Evolutionary conservation across 2,329 filamentous ascomycete species (phyloP).

Genomic region (Penicillium polonicum): DNA sequence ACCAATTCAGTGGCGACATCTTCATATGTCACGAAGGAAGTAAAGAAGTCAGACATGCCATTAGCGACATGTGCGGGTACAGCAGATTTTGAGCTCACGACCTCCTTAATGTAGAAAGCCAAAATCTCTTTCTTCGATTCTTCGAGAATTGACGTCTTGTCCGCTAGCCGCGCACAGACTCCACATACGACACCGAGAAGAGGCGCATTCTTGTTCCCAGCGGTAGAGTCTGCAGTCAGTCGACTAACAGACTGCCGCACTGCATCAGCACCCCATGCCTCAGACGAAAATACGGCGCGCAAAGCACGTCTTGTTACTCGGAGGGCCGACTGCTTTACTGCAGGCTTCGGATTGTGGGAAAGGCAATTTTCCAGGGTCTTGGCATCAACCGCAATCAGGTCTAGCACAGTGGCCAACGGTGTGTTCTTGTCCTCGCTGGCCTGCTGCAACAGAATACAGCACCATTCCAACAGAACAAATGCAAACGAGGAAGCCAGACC

Average conservation of each 20-base stretch:
- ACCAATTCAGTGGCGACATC: conserved; percentile 75
- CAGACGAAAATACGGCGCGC: conserved; percentile 66
- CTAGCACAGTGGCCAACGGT: conserved; percentile 56
- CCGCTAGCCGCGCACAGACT: conserved; percentile 71
- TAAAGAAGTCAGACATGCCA: conserved; percentile 79
- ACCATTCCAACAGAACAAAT: conserved; percentile 91
- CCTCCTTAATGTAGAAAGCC: conserved; percentile 79
- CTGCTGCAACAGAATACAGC: conserved; percentile 72
- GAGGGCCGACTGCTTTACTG: conserved; percentile 70
- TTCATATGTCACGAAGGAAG: conserved; percentile 67
- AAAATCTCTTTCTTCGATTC: conserved; percentile 70
- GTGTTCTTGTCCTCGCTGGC: conserved; percentile 65
- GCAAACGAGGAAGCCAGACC: conserved; percentile 76
- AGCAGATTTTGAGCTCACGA: conserved; percentile 72
- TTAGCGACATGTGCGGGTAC: conserved; percentile 70
- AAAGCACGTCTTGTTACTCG: conserved; percentile 77
- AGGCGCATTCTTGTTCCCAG: conserved; percentile 68
- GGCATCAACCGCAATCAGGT: conserved; percentile 68
- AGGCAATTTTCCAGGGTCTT: conserved; percentile 76
- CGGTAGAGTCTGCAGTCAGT: conserved; percentile 66
- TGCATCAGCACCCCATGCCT: conserved; percentile 58
- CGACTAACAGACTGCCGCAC: conserved; percentile 63
- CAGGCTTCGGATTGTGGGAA: conserved; percentile 60
- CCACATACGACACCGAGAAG: conserved; percentile 85
- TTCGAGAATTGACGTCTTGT: conserved; percentile 62